Evolutionary conservation across 2,329 filamentous ascomycete genomes (phyloP), one percentile per base, ranked within the genome.

Genomic region (Beauveria rudraprayagi): DNA sequence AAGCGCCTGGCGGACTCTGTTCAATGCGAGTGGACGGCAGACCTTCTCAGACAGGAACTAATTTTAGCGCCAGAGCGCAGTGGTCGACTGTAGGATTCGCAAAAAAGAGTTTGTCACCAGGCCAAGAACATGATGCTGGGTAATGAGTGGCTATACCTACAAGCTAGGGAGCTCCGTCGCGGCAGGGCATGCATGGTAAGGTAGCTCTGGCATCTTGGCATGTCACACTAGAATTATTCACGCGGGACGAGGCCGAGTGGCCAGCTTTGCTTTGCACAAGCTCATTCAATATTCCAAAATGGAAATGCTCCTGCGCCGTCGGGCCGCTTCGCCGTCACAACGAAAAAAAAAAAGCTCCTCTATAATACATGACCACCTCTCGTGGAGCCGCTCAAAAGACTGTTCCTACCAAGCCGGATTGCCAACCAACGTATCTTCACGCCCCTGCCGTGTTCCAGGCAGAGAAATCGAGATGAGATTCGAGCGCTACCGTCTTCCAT

Each of bases 381-480:
- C 19, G n/a, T 17, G 14, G 3, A 28, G 43, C 52, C 47, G 17
- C 56, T n/a, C 16, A 22, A 52, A 19, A 46, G 19, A n/a, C 19
- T 40, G 11, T 24, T 14, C 24, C 14, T 10, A 54, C 43, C 46
- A 24, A 41, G 22, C 56, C 24, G 19, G 10, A 24, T 43, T 47
- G 44, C 37, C 43, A 41, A 56, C 30, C 34, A 17, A 19, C 44
- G 24, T n/a, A 47, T 41, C 57, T 22, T 19, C 47, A 60, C 37
- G 30, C 26, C 46, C 51, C 44, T 60, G 56, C 56, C 64, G 41
- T 64, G 48, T 64, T 65, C 62, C 63, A 65, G 63, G 57, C 60
- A 51, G 26, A 19, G 19, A 62, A 64, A n/a, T 44, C 46, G 56
- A 54, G 17, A 22, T n/a, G 58, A 47, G 53, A 47, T 26, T 48